Evolutionary conservation across 2,329 filamentous ascomycete genomes (phyloP).

Genomic region (Aspergillus fructus): DNA sequence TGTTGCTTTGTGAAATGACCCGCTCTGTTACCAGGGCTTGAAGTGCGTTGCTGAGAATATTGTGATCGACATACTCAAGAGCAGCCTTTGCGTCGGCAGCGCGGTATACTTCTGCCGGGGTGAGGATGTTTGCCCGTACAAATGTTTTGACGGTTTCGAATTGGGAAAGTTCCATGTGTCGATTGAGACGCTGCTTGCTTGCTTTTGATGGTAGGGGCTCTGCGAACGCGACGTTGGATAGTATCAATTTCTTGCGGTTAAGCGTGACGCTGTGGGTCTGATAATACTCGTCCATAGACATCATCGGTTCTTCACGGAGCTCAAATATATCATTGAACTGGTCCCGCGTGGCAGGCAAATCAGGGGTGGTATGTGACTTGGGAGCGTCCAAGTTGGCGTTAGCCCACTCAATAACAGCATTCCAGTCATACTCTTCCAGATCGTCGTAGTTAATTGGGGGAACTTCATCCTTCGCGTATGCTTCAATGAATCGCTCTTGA

Average conservation of each 20-base stretch:
- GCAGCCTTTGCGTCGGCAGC: constrained; percentile 36
- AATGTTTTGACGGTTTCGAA: constrained; percentile 46
- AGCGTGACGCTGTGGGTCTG: constrained; percentile 32
- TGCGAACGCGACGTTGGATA: constrained; percentile 38
- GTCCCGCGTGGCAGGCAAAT: constrained; percentile 44
- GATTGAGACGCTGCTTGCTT: constrained; percentile 2
- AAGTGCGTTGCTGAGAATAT: constrained; percentile 39
- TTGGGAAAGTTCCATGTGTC: constrained; percentile 23
- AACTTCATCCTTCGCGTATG: constrained; percentile 44
- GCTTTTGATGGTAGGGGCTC: constrained; percentile 21
- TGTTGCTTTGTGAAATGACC: constrained; percentile 39
- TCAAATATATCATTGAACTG: constrained; percentile 44
- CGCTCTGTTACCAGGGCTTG: constrained; percentile 42
- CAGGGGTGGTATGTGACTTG: constrained; percentile 35
- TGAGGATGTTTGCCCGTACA: constrained; percentile 49
- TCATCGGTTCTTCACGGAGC: constrained; percentile 36
- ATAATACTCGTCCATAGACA: constrained; percentile 37
- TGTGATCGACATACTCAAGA: constrained; percentile 32
- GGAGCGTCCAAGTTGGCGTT: constrained; percentile 41
- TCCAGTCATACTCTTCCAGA: constrained; percentile 48
- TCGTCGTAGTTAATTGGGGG: constrained; percentile 46
- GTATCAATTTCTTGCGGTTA: constrained; percentile 33
- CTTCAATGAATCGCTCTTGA: constrained; percentile 46
- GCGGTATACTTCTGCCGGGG: constrained; percentile 43
- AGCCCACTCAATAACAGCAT: constrained; percentile 48